These are phyloP conservation scores for Aspergillus sclerotialis DNA, from an alignment of 2,329 filamentous ascomycete species.

Conservation along the genomic window DNA sequence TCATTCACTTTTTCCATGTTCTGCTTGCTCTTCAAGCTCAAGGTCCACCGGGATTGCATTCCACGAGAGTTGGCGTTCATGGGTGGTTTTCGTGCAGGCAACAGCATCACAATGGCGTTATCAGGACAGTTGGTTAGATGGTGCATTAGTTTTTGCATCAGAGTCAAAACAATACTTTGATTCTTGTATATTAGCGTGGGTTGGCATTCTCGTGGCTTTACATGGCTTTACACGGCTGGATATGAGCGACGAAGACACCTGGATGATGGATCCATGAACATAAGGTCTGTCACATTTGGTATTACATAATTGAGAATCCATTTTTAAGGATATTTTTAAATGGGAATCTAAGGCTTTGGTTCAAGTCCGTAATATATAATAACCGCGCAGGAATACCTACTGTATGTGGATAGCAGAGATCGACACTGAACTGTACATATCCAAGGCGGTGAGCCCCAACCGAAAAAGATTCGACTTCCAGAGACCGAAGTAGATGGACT, in stretches of 20 bases:
- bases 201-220: constrained; percentile 13
- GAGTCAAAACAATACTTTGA: constrained; percentile 13
- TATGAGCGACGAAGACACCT: constrained; percentile 12
- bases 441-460: constrained; percentile 6
- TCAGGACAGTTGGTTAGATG: constrained; percentile 17
- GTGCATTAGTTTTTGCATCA: constrained; percentile 19
- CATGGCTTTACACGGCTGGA: constrained; percentile 12
- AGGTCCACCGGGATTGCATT: constrained; percentile 6
- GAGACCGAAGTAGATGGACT: background rate
- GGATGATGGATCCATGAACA: constrained; percentile 13
- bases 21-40: background rate
- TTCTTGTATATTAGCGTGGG: constrained; percentile 33
- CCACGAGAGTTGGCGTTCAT: constrained; percentile 13
- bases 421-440: too few relatives aligned
- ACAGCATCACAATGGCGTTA: constrained; percentile 20
- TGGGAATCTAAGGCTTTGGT: too few relatives aligned
- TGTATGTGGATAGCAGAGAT: constrained; percentile 1
- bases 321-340: constrained; percentile 11
- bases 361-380: too few relatives aligned
- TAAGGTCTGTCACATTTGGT: constrained; percentile 8
- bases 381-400: background rate
- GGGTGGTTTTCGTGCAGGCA: constrained; percentile 11
- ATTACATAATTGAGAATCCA: constrained; percentile 11
- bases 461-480: too few relatives aligned
- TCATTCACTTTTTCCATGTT: constrained; percentile 2